A percentile compares a stretch with the other conserved stretches of the same genome.
phyloP scores from a whole-genome alignment of 768 basidiomycete species.

The Pholiota molesta region DNA sequence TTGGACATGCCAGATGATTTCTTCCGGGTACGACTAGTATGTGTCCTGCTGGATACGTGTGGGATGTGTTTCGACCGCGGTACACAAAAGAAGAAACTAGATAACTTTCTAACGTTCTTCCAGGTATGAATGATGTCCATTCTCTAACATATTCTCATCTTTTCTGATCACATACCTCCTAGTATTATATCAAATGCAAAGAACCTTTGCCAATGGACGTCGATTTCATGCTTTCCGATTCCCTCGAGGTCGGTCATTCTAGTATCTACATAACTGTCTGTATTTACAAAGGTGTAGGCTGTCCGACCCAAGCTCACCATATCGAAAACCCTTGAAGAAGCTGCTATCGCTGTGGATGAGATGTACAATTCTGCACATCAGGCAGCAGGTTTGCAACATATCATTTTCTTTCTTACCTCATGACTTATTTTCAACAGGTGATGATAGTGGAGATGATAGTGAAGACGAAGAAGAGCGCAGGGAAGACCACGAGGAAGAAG shows the following conservation, averaged over 20 bases:
- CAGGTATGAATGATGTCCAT: conserved; percentile 57
- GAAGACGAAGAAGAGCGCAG: conserved; percentile 59
- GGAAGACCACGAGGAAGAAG: conserved; percentile 48
- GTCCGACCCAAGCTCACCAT: conserved; percentile 80
- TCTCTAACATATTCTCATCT: not conserved
- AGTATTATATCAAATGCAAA: conserved; percentile 93
- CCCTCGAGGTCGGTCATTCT: conserved; percentile 69
- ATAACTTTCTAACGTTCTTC: conserved; percentile 91
- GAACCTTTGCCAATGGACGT: conserved; percentile 93
- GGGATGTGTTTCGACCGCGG: conserved; percentile 98
- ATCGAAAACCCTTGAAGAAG: conserved; percentile 81
- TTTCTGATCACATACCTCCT: conserved; percentile 5
- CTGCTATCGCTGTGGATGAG: conserved; percentile 87
- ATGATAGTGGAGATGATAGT: conserved; percentile 64
- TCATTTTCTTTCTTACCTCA: not conserved
- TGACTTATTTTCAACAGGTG: conserved; percentile 11
- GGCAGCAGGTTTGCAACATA: conserved; percentile 46
- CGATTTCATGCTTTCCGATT: conserved; percentile 96
- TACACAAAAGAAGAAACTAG: conserved; percentile 88
- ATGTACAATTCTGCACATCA: conserved; percentile 76
- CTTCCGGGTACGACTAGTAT: conserved; percentile 91
- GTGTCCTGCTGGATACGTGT: conserved; percentile 91
- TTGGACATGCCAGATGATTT: conserved; percentile 96
- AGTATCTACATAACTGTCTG: not conserved
- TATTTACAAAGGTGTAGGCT: conserved; percentile 47